Base-by-base conservation (phyloP, 495 filamentous ascomycete species). In the Penicillium chermesinum region DNA sequence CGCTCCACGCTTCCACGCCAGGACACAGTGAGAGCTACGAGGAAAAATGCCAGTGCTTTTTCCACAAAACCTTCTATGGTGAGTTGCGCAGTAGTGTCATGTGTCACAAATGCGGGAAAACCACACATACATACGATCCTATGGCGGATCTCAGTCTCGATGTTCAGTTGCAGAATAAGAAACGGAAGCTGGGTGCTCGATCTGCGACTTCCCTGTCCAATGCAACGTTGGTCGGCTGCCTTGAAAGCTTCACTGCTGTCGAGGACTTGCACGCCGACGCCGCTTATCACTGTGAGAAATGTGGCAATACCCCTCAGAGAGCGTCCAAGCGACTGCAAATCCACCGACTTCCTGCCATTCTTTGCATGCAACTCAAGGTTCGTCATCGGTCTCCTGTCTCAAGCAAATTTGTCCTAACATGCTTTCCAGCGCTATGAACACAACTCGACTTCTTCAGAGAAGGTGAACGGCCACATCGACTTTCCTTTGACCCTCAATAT, bases 361-460 rank as follows among this genome's bases (percentile, higher is more conserved):
- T 95, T n/a, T 86, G 86, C 46, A 89, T 96, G 63, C 90, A 95
- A 55, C 73, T 96, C 21, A 95, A 96, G 81, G 88, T 89, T 66
- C 34, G 69, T 47, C 3, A 22, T 19, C 37, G 1, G 12, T 22
- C 22, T 39, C 8, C 36, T 38, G 8, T 36, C 20, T 38, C 16
- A 14, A 25, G 16, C 22, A 12, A 15, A 27, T 19, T 10, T 37
- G 10, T 30, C 37, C 33, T 25, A 46, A 10, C 8, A 35, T 30
- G 42, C 21, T 30, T 32, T 34, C 17, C 20, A 91, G 89, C 78
- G 88, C 40, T 94, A 91, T 60, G 88, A 89, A 63, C 87, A 86
- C 63, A 82, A 58, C 39, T 76, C 82, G 42, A 70, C 80, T 10
- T 80, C 80, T 10, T 78, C 80, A 17, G 82, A 80, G 13, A 96